phyloP scores from a whole-genome alignment of 108 stramenopile genomes.

The Skeletonema costatum region DNA sequence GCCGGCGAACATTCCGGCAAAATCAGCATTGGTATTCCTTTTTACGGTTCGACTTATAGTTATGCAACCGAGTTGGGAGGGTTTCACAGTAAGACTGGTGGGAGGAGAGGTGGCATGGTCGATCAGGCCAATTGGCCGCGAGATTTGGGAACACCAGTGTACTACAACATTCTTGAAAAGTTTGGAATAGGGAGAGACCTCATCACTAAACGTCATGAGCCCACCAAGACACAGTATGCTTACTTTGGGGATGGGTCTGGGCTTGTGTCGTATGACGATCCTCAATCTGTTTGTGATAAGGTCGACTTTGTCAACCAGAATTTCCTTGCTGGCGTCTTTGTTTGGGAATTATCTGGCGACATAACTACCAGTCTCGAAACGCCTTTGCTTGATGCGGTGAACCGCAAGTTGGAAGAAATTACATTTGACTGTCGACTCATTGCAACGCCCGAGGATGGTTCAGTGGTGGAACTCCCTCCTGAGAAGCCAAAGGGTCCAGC shows the following conservation, averaged over 20 bases:
- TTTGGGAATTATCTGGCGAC: constrained; percentile 44
- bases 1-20: constrained; percentile 17
- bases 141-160: constrained; percentile 44
- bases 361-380: constrained; percentile 19
- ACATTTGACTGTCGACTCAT: constrained; percentile 42
- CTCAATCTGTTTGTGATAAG: constrained; percentile 50
- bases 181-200: constrained; percentile 18
- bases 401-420: constrained; percentile 45
- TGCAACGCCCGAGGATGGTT: constrained; percentile 29
- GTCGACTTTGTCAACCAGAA: constrained; percentile 40
- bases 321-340: constrained; percentile 36
- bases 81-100: constrained; percentile 23
- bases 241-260: constrained; percentile 47
- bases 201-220: constrained; percentile 40
- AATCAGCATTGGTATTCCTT: constrained; percentile 44
- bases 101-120: constrained; percentile 14
- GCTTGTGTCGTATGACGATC: constrained; percentile 49
- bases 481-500: constrained; percentile 32
- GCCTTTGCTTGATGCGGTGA: constrained; percentile 37
- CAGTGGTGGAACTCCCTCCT: constrained; percentile 32
- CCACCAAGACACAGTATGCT: constrained; percentile 37
- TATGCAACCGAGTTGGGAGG: constrained; percentile 33
- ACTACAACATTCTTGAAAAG: constrained; percentile 45
- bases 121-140: constrained; percentile 44
- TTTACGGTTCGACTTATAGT: constrained; percentile 41